Evolutionary conservation across 352 stramenopile species (phyloP).

Genomic region (Phytopythium litorale): DNA sequence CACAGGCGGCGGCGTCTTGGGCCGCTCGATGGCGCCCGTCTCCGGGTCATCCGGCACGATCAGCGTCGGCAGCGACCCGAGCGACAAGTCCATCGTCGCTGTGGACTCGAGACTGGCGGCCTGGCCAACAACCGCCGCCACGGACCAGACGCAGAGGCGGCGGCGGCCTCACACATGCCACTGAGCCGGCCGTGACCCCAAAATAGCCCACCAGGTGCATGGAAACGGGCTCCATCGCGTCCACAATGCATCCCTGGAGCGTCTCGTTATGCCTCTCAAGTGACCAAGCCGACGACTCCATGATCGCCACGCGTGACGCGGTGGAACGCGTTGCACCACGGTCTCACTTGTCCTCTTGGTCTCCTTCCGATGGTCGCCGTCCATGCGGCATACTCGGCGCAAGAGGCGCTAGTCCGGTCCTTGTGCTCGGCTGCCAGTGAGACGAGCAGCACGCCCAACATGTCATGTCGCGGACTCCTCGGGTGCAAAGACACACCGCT

Average conservation of each 20-base stretch:
- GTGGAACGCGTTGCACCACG: neutral
- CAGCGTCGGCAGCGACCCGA: slow-evolving; percentile 40
- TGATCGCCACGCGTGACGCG: too few species aligned
- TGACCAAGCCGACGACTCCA: too few species aligned
- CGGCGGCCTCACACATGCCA: too few species aligned
- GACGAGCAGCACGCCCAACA: slow-evolving; percentile 1
- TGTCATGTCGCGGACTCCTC: neutral
- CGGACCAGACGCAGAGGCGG: too few species aligned
- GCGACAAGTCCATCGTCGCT: slow-evolving; percentile 4
- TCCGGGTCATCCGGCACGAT: slow-evolving; percentile 68
- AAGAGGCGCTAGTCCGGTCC: neutral
- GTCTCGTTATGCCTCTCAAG: too few species aligned
- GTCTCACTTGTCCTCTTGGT: neutral
- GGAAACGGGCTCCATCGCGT: too few species aligned
- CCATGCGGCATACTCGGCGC: neutral
- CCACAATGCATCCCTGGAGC: too few species aligned
- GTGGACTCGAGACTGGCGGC: too few species aligned
- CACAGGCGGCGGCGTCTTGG: slow-evolving; percentile 45
- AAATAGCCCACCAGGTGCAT: too few species aligned
- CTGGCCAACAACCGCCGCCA: too few species aligned
- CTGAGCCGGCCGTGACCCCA: too few species aligned
- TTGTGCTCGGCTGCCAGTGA: neutral
- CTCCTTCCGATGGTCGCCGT: neutral
- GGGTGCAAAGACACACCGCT: slow-evolving; percentile 1
- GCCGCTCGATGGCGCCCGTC: slow-evolving; percentile 60